Base-by-base conservation (phyloP, 2,329 filamentous ascomycete genomes). In the Cytospora paraplurivora region DNA sequence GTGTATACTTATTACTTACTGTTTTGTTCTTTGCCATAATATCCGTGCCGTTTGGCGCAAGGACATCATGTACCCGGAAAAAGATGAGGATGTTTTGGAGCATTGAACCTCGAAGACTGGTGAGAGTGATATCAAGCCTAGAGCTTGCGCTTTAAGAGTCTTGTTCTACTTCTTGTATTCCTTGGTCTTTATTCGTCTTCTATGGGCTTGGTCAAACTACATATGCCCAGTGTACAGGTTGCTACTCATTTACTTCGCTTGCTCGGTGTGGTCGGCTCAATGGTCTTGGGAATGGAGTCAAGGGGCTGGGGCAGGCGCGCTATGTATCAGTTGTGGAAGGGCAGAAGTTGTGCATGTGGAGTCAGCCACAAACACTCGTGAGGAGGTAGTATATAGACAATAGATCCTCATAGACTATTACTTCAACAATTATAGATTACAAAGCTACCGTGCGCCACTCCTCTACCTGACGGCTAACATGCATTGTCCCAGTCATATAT, bases 41-140 rank as follows among this genome's bases (percentile, higher is more conserved):
- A 68, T 83, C 17, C 73, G 78, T 38, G 82, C 82, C 0, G 77
- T 85, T 27, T 82, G 17, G 70, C 74, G n/a, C 79, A 82, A 27
- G 68, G 82, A 85, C 44, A 84, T 85, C 62, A 81, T 85, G 79
- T 82, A 83, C 64, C 81, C 82, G 0, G 82, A 81, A 19, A 75
- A 80, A 50, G 82, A 85, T 60, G 82, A 85, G 71, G 82, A 85
- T 66, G 77, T 82, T 15, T 75, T 81, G 55, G 80, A 83, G 64
- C 77, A 81, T 62, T 79, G 68, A 69, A 19, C 11, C 49, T 33
- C 11, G n/a, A 49, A 44, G 27, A 37, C 4, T 32, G 41, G 17
- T 8, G 41, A n/a, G 15, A 15, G 38, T 15, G 38, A 41, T 50
- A 12, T 6, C 15, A 37, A 37, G 12, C 8, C 2, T 37, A 37